These are phyloP conservation scores for Neurospora terricola DNA, from an alignment of 495 filamentous ascomycete genomes.

Conservation along the genomic window DNA sequence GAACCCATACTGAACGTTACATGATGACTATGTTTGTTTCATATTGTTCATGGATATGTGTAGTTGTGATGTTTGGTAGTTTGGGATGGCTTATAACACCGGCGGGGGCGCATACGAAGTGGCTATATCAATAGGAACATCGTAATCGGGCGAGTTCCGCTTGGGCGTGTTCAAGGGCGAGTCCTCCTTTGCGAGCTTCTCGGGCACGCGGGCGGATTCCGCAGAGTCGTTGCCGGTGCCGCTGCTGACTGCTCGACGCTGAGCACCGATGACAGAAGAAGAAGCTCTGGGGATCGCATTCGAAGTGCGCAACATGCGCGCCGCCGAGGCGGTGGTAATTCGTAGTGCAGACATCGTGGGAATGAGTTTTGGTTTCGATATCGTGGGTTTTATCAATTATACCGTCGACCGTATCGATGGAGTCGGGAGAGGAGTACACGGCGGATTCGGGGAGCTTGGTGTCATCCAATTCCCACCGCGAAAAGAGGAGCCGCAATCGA, in stretches of 20 bases:
- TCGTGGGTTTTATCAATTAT: background rate
- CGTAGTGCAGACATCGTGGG: constrained; percentile 33
- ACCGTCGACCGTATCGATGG: background rate
- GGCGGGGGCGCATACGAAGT: constrained; percentile 57
- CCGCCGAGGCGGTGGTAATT: constrained; percentile 24
- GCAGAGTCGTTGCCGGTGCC: constrained; percentile 34
- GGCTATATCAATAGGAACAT: constrained; percentile 63
- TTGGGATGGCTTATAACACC: background rate
- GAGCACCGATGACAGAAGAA: constrained; percentile 8
- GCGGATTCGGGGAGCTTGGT: background rate
- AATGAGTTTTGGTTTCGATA: background rate
- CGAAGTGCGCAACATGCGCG: constrained; percentile 30
- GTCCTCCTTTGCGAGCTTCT: constrained; percentile 13
- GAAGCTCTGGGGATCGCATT: background rate
- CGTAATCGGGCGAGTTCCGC: constrained; percentile 69
- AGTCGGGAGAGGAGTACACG: background rate
- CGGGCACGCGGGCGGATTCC: constrained; percentile 18
- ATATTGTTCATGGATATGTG: background rate
- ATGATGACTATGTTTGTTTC: background rate
- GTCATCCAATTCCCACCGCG: background rate
- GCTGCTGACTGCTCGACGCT: constrained; percentile 25
- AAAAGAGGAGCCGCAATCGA: background rate
- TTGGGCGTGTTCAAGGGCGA: constrained; percentile 24
- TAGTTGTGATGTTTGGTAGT: background rate
- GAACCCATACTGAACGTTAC: background rate